Percentiles rank a stretch among this genome's conserved stretches.
These are phyloP conservation scores for Ascobolus immersus DNA, from an alignment of 495 filamentous ascomycete genomes.

Conservation along the genomic window DNA sequence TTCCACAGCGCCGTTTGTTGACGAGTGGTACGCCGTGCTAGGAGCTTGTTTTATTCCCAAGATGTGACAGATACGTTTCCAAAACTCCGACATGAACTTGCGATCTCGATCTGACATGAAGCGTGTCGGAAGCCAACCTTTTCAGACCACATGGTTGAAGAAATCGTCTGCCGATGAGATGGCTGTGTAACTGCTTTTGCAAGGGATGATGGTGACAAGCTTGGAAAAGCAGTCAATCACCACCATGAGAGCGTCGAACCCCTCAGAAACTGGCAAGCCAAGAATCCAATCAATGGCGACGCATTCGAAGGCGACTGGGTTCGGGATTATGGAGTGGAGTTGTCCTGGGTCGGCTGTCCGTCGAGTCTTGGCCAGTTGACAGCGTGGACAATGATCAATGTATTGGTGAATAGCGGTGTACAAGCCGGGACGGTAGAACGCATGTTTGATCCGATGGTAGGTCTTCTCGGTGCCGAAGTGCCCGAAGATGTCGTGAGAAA, in stretches of 20 bases:
- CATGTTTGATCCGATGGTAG: not conserved
- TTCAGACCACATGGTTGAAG: slow-evolving; percentile 1
- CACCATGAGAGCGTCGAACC: not conserved
- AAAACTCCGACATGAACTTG: slow-evolving; percentile 1
- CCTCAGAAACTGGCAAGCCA: not conserved
- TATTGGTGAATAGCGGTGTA: not conserved
- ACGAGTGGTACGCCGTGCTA: not conserved
- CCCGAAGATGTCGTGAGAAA: not conserved
- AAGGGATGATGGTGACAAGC: not conserved
- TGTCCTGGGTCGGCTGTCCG: no score
- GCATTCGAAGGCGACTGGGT: slow-evolving; percentile 1
- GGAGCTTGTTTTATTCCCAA: not conserved
- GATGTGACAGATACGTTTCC: no score
- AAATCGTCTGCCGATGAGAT: not conserved
- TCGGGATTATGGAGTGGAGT: no score
- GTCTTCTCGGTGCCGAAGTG: not conserved
- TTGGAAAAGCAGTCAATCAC: not conserved
- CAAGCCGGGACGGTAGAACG: not conserved
- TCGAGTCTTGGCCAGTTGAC: not conserved
- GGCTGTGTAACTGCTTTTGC: not conserved
- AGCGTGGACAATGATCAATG: not conserved
- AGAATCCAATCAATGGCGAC: slow-evolving; percentile 3
- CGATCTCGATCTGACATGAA: slow-evolving; percentile 2
- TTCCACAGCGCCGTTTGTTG: not conserved
- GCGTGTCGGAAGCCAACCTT: not conserved